Conservation (phyloP, 2,329 filamentous ascomycete genomes). For the Talaromyces verruculosus region DNA sequence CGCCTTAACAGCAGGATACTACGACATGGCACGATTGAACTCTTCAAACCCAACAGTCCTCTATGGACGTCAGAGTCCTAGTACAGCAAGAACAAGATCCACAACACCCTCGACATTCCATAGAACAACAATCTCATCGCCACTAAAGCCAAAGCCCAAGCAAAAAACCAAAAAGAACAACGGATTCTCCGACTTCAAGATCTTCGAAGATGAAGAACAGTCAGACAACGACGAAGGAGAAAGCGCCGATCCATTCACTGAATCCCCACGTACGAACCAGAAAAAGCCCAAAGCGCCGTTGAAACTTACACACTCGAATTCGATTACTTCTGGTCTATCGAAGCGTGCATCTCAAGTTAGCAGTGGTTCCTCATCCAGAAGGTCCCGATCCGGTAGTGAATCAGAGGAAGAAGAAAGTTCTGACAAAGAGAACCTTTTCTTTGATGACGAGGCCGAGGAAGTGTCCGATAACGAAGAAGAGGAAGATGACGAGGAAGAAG, state of each 20-base stretch:
- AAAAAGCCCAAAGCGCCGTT: conserved; percentile 11
- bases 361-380: conserved; percentile 23
- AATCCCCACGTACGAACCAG: neutral
- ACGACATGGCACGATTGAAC: conserved; percentile 24
- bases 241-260: neutral
- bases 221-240: conserved; percentile 7
- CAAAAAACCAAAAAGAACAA: neutral
- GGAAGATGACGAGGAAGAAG: conserved; percentile 30
- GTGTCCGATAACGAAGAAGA: conserved; percentile 25
- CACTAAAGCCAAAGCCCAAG: conserved; percentile 14
- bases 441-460: conserved; percentile 23
- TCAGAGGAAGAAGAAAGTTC: conserved; percentile 24
- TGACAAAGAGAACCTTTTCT: conserved; percentile 22
- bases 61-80: conserved; percentile 10
- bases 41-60: conserved; percentile 17
- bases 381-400: conserved; percentile 25
- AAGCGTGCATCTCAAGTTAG: conserved; percentile 20
- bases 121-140: conserved; percentile 11
- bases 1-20: neutral
- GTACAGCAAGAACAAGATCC: neutral
- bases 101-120: conserved; percentile 8
- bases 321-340: conserved; percentile 18
- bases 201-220: conserved; percentile 22
- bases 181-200: conserved; percentile 16
- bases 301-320: conserved; percentile 20